Percentiles rank a stretch among this genome's conserved stretches.
These are phyloP conservation scores for Hypsizygus marmoreus DNA, from an alignment of 768 basidiomycete species.

Conservation along the genomic window DNA sequence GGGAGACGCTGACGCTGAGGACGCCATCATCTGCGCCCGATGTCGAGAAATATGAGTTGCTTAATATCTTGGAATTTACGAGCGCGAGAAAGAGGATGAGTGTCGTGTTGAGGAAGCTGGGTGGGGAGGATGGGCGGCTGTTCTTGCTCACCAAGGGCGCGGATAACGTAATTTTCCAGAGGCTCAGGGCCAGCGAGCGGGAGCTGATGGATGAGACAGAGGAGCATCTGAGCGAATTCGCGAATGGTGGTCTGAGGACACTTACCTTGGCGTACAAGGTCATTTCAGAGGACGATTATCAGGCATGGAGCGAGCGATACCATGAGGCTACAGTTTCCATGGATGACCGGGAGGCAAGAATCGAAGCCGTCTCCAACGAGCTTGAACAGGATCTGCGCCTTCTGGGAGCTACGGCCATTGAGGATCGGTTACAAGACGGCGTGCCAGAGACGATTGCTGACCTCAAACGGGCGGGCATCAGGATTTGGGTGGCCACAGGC, in stretches of 20 bases:
- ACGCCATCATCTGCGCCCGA: slow-evolving; percentile 67
- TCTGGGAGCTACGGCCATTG: slow-evolving; percentile 95
- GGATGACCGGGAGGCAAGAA: slow-evolving; percentile 75
- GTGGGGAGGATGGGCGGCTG: slow-evolving; percentile 54
- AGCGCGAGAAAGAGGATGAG: slow-evolving; percentile 95
- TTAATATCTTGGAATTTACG: slow-evolving; percentile 94
- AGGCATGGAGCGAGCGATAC: slow-evolving; percentile 78
- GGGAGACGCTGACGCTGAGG: slow-evolving; percentile 69
- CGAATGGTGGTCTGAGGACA: slow-evolving; percentile 82
- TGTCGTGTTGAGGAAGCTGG: slow-evolving; percentile 76
- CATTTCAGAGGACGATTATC: slow-evolving; percentile 77
- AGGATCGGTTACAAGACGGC: slow-evolving; percentile 95
- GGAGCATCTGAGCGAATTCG: slow-evolving; percentile 82
- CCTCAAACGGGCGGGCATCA: slow-evolving; percentile 94
- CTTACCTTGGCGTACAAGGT: slow-evolving; percentile 90
- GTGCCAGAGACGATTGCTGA: slow-evolving; percentile 97
- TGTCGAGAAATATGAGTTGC: slow-evolving; percentile 81
- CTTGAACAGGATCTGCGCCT: slow-evolving; percentile 81
- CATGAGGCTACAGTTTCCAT: slow-evolving; percentile 78
- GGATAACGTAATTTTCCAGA: slow-evolving; percentile 94
- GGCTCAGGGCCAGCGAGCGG: slow-evolving; percentile 63
- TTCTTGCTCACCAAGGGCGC: slow-evolving; percentile 88
- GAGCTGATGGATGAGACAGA: slow-evolving; percentile 79
- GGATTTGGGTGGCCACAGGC: slow-evolving; percentile 98
- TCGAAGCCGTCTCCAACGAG: slow-evolving; percentile 78